Evolutionary conservation across 306 rosid species (phyloP), one percentile per base, ranked within the genome.

Genomic region (Astragalus glycyphyllos): DNA sequence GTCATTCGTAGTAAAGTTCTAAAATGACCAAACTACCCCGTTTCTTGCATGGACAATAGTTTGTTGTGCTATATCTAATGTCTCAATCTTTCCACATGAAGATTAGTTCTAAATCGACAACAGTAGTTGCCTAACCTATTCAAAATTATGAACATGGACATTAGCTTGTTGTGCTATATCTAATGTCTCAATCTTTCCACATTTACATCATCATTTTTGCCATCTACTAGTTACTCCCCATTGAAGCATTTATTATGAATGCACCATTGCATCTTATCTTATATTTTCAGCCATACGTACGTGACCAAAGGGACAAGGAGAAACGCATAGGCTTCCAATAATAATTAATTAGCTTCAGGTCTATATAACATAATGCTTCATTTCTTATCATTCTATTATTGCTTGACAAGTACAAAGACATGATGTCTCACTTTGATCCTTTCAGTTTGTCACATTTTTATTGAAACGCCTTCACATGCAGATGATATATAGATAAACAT

Each of bases 401-500:
- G 29, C 63, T 9, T 37, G 29, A 59, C 38, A 75, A 40, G 31
- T 29, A 32, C 45, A 75, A 44, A 38, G 68, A 26, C 15, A 5
- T 59, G 34, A 31, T 42, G 65, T 38, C 47, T 23, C 56, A 71
- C 35, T 60, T 54, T 55, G 73, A 56, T 48, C 48, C 48, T 32
- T 68, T n/a, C 50, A 31, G 57, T 70, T 59, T 45, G 55, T 50
- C 72, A 41, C 45, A 41, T 62, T 79, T 83, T 72, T 45, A 55
- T 61, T 34, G 50, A 8, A 66, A 73, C 15, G 6, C 63, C 65
- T 29, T 71, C 50, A 13, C 62, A 41, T 71, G 74, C 79, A 84
- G 75, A 75, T 81, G 66, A 58, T 60, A 11, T 14, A 47, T 26
- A 68, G 74, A 74, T 76, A 13, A 46, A 35, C 63, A 42, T 54